Percentiles rank a stretch among this genome's conserved stretches.
phyloP scores from a whole-genome alignment of 1,284 basidiomycete genomes.

The Uromyces viciae-fabae region DNA sequence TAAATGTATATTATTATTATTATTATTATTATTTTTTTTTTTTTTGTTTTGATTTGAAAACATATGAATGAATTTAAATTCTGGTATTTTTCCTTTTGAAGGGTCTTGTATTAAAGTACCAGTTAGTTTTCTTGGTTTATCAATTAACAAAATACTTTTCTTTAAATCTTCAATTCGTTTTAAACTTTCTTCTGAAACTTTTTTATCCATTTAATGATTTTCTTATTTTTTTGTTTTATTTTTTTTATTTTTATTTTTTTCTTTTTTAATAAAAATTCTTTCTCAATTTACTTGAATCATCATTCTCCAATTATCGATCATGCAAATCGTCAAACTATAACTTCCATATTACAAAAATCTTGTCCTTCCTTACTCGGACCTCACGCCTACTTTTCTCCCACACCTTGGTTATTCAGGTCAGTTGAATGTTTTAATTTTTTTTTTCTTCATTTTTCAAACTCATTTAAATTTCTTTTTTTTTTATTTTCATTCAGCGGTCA shows the following conservation, averaged over 20 bases:
- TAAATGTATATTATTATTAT: not conserved
- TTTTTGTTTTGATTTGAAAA: not conserved
- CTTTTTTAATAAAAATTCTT: not conserved
- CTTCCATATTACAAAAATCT: not conserved
- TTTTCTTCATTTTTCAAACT: not conserved
- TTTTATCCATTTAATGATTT: not conserved
- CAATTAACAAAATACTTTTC: not conserved
- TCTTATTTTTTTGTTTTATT: not conserved
- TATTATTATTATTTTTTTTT: not conserved
- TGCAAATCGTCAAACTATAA: not conserved
- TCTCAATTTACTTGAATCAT: not conserved
- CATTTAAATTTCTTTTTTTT: not conserved
- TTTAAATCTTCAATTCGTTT: not conserved
- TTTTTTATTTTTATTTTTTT: not conserved
- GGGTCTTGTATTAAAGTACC: conserved; percentile 16
- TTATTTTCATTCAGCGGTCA: not conserved
- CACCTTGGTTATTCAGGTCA: conserved; percentile 30
- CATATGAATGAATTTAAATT: not conserved
- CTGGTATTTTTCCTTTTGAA: conserved; percentile 16
- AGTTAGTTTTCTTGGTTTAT: conserved; percentile 2
- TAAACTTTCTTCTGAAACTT: not conserved
- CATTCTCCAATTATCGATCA: conserved; percentile 1
- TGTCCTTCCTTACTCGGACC: conserved; percentile 11
- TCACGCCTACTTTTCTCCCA: not conserved
- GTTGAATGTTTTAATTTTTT: not conserved